Evolutionary conservation across 495 filamentous ascomycete genomes (phyloP).

Genomic region (Annulohypoxylon maeteangense): DNA sequence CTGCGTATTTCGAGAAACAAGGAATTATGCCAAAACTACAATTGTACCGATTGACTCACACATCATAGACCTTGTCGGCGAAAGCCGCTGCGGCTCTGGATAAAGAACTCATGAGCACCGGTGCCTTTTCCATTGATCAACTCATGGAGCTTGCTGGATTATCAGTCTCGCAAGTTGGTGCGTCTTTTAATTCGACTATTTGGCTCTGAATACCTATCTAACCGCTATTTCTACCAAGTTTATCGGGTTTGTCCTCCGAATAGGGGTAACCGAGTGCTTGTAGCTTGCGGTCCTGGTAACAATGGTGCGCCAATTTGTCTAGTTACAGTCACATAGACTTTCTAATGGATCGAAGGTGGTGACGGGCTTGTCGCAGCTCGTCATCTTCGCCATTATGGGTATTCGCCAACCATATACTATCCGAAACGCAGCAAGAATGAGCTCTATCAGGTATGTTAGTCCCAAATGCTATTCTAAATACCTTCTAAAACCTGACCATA

Average conservation of each 20-base stretch:
- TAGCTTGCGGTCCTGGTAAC: constrained; percentile 94
- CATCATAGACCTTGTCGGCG: constrained; percentile 78
- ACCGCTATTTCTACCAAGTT: constrained; percentile 60
- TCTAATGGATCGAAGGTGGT: constrained; percentile 68
- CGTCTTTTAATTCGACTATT: constrained; percentile 19
- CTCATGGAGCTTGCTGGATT: constrained; percentile 96
- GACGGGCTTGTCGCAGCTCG: constrained; percentile 95
- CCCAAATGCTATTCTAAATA: constrained; percentile 4
- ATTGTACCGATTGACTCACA: constrained; percentile 33
- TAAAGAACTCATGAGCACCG: constrained; percentile 90
- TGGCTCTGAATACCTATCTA: constrained; percentile 1
- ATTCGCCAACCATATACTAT: constrained; percentile 90
- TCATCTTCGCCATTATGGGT: constrained; percentile 94
- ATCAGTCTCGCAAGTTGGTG: constrained; percentile 92
- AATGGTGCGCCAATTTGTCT: constrained; percentile 70
- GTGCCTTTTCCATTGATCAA: constrained; percentile 94
- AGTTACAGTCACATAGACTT: constrained; percentile 27
- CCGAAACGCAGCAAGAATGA: constrained; percentile 91
- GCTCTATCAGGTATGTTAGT: constrained; percentile 76
- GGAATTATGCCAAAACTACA: background rate
- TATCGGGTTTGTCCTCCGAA: constrained; percentile 82
- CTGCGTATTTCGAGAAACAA: background rate
- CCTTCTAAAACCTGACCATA: background rate
- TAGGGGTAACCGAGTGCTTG: constrained; percentile 77
- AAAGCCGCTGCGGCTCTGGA: constrained; percentile 90